phyloP scores from a whole-genome alignment of 306 rosid genomes.

The Cotoneaster glaucophyllus region DNA sequence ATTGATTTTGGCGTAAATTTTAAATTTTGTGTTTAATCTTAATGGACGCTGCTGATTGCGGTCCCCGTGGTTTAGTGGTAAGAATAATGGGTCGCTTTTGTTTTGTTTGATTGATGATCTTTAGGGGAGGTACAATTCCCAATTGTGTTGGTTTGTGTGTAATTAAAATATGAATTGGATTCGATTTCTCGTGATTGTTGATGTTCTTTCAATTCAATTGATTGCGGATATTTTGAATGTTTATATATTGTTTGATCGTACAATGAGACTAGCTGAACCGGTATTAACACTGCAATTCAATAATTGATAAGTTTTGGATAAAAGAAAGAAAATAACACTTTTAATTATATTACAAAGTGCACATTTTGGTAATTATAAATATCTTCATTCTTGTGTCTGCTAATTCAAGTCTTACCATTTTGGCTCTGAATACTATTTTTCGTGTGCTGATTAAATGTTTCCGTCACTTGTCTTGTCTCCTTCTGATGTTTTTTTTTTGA shows the following conservation, averaged over 20 bases:
- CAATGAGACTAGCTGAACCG: neutral
- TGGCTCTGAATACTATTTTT: too few relatives aligned
- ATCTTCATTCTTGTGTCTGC: too few relatives aligned
- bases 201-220: neutral
- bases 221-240: neutral
- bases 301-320: too few relatives aligned
- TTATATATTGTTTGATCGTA: neutral
- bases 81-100: slow-evolving; percentile 6
- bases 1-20: neutral
- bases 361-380: neutral
- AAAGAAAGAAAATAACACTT: neutral
- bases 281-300: too few relatives aligned
- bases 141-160: neutral
- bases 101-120: neutral
- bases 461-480: neutral
- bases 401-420: too few relatives aligned
- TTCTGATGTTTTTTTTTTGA: too few relatives aligned
- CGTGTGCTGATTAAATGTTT: neutral
- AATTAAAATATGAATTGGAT: neutral
- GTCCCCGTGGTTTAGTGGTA: slow-evolving; percentile 47
- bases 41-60: slow-evolving; percentile 49
- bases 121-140: neutral
- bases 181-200: neutral
- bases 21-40: neutral
- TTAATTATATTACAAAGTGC: neutral